Evolutionary conservation across 2,329 filamentous ascomycete genomes (phyloP).

Genomic region (Cyclaneusma minus): DNA sequence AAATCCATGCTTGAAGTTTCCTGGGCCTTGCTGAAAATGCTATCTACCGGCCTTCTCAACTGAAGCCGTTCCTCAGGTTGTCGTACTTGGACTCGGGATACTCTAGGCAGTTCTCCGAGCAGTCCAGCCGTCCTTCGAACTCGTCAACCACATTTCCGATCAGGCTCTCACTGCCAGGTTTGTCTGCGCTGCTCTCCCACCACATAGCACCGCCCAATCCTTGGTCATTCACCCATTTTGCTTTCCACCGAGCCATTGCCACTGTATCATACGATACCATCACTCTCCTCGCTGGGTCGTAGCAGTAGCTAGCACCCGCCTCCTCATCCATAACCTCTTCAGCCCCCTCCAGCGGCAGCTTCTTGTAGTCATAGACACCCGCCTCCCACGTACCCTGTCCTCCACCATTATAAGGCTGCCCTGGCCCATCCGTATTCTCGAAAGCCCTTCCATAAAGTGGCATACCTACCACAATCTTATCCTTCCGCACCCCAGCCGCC

Average conservation of each 20-base stretch:
- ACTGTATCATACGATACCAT: slow-evolving; percentile 73
- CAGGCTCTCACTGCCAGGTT: slow-evolving; percentile 46
- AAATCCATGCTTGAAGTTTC: slow-evolving; percentile 1
- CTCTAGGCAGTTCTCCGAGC: slow-evolving; percentile 39
- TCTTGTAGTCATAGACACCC: slow-evolving; percentile 82
- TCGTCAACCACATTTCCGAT: slow-evolving; percentile 48
- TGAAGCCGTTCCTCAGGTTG: slow-evolving; percentile 45
- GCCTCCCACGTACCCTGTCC: slow-evolving; percentile 74
- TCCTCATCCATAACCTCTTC: slow-evolving; percentile 47
- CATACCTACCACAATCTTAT: slow-evolving; percentile 81
- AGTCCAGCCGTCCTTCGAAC: slow-evolving; percentile 34
- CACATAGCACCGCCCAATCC: slow-evolving; percentile 86
- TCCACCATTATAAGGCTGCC: slow-evolving; percentile 51
- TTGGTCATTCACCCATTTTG: slow-evolving; percentile 48
- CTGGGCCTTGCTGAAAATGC: neutral
- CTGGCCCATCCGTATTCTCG: slow-evolving; percentile 59
- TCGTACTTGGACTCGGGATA: slow-evolving; percentile 57
- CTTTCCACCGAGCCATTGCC: slow-evolving; percentile 52
- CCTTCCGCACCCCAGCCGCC: slow-evolving; percentile 40
- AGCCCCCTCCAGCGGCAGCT: slow-evolving; percentile 53
- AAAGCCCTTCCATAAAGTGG: slow-evolving; percentile 85
- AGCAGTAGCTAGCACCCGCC: slow-evolving; percentile 62
- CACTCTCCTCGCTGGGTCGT: slow-evolving; percentile 42
- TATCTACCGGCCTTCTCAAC: slow-evolving; percentile 24
- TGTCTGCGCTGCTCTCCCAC: slow-evolving; percentile 84